A percentile compares a stretch with the other conserved stretches of the same genome.
These are phyloP conservation scores for Pseudogymnoascus sp. DNA, from an alignment of 2,329 filamentous ascomycete species.

Conservation along the genomic window DNA sequence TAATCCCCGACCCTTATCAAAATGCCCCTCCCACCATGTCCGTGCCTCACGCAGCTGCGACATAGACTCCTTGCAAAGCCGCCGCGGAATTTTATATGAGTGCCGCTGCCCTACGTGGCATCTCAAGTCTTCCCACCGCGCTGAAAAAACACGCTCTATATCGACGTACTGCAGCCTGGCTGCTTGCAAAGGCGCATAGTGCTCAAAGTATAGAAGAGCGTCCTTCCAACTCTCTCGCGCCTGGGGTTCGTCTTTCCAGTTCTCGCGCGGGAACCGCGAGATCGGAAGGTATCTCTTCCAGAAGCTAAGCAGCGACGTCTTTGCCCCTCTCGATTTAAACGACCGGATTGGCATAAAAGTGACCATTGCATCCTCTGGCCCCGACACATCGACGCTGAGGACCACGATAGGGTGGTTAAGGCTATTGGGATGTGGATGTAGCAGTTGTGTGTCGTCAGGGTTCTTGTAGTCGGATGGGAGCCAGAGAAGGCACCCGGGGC, in stretches of 20 bases:
- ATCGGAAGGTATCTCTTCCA: background rate
- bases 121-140: background rate
- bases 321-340: background rate
- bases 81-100: background rate
- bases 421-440: background rate
- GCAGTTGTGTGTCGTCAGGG: background rate
- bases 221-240: background rate
- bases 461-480: background rate
- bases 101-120: background rate
- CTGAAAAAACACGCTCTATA: background rate
- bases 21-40: background rate
- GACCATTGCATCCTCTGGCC: background rate
- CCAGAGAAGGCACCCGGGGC: background rate
- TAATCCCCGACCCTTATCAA: background rate
- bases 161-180: background rate
- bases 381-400: background rate
- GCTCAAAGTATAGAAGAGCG: background rate
- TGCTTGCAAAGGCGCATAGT: background rate
- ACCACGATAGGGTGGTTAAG: background rate
- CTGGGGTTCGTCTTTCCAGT: background rate
- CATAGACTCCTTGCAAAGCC: background rate
- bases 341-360: background rate
- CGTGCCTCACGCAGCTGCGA: background rate
- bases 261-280: background rate
- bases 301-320: background rate